Base-by-base conservation (phyloP, 345 rosid species). In the Citrus reticulata region DNA sequence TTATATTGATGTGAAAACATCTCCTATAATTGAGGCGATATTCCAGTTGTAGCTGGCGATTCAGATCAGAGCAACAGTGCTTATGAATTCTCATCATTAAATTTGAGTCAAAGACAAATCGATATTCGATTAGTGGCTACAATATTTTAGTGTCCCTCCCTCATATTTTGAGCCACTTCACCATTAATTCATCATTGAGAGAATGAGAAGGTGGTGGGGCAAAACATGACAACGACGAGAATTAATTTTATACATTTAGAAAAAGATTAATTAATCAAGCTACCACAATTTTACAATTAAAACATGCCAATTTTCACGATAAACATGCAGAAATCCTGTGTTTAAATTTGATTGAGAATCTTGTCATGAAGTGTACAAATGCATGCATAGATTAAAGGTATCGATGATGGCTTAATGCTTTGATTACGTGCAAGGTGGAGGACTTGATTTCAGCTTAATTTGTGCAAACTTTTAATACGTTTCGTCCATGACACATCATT, bases 141-240 rank as follows among this genome's bases (percentile, higher is more conserved):
- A n/a, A 42, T 65, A 65, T 75, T 42, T 63, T 8, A 25, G 69
- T 17, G 68, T 27, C 34, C 3, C 17, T 34, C 24, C n/a, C 1
- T 32, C 24, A 11, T 9, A 58, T 25, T 55, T 64, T 2, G 25
- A 51, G 79, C 74, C 81, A 81, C 25, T 76, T 73, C 81, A 76
- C 20, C 77, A 17, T 27, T 70, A 22, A 40, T 4, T 42, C 66
- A 83, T 81, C 70, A 74, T 80, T 74, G 82, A 75, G 79, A 5
- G 39, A 69, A 51, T 20, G 81, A 82, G 75, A 70, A 78, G 79
- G 79, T 70, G 69, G 84, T 79, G 86, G 82, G 83, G 83, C 14
- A 24, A 40, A 58, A 10, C 34, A 19, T 65, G 77, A 79, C n/a
- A 67, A 17, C 17, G 79, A 70, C 57, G 11, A 66, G 55, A 59